These are phyloP conservation scores for Breynia disticha DNA, from an alignment of 441 rosid species.

Conservation along the genomic window DNA sequence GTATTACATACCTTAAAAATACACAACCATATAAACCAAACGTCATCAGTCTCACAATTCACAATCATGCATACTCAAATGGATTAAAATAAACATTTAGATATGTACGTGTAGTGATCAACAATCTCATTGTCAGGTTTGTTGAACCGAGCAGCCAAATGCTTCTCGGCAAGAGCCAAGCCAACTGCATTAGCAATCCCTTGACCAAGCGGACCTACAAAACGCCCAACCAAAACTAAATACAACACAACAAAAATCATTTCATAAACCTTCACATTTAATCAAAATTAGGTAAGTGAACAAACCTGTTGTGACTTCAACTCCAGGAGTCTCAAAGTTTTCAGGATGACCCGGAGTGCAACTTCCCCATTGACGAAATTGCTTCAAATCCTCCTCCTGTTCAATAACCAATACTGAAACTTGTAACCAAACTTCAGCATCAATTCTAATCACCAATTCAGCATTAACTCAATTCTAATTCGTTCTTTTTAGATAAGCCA, in stretches of 20 bases:
- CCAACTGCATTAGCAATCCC: slow-evolving; percentile 98
- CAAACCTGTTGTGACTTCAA: slow-evolving; percentile 99
- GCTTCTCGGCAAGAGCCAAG: slow-evolving; percentile 94
- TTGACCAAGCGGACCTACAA: slow-evolving; percentile 96
- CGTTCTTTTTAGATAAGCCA: no score
- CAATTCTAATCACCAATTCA: no score
- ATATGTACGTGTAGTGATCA: slow-evolving; percentile 81
- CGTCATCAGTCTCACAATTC: neutral
- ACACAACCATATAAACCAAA: slow-evolving; percentile 6
- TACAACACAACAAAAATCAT: neutral
- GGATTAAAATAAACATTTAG: no score
- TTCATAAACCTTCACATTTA: neutral
- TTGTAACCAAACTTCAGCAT: no score
- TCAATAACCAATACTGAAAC: slow-evolving; percentile 13
- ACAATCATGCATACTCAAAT: no score
- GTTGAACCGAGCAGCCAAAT: slow-evolving; percentile 94
- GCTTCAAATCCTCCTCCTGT: slow-evolving; percentile 92
- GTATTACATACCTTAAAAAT: slow-evolving; percentile 35
- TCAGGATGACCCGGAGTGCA: slow-evolving; percentile 98
- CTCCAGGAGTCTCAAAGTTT: slow-evolving; percentile 96
- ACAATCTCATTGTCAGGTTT: slow-evolving; percentile 83
- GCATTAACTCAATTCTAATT: no score
- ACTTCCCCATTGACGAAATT: slow-evolving; percentile 92
- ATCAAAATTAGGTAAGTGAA: neutral
- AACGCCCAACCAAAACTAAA: no score